Evolutionary conservation across 2,329 filamentous ascomycete genomes (phyloP).

Genomic region (Sclerotinia subarctica): DNA sequence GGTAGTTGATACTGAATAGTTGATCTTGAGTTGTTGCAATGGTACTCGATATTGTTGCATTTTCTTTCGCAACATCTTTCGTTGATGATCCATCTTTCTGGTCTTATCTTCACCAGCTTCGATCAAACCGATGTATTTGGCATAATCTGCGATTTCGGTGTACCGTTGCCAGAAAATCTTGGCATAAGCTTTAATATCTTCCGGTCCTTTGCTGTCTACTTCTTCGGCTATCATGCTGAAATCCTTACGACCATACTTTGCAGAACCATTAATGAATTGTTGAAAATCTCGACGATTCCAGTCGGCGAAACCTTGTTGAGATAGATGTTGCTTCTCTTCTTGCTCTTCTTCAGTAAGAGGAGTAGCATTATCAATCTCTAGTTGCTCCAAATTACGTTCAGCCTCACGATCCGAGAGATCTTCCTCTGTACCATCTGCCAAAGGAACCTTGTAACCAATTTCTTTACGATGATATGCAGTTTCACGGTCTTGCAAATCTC

Average conservation of each 20-base stretch:
- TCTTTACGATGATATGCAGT: constrained; percentile 95
- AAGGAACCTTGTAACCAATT: constrained; percentile 88
- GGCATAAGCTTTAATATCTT: constrained; percentile 86
- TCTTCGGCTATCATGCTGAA: constrained; percentile 84
- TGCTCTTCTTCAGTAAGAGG: constrained; percentile 86
- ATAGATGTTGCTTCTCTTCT: constrained; percentile 78
- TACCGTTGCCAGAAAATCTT: constrained; percentile 97
- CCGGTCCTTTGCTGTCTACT: constrained; percentile 81
- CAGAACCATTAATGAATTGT: constrained; percentile 94
- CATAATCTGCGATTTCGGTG: constrained; percentile 82
- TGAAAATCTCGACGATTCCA: constrained; percentile 99
- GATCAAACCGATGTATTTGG: constrained; percentile 84
- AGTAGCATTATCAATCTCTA: constrained; percentile 88
- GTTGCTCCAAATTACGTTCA: constrained; percentile 81
- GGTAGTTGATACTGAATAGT: constrained; percentile 96
- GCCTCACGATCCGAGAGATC: constrained; percentile 81
- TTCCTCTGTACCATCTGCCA: constrained; percentile 87
- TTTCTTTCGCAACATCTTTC: constrained; percentile 91
- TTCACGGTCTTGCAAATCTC: constrained; percentile 91
- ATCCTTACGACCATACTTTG: constrained; percentile 83
- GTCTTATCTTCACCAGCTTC: constrained; percentile 90
- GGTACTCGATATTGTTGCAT: constrained; percentile 96
- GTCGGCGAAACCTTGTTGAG: constrained; percentile 80
- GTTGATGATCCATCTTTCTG: constrained; percentile 85
- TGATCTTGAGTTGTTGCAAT: constrained; percentile 95